Percentiles rank a stretch among this genome's conserved stretches.
Evolutionary conservation across 192 early-diverging fungal species (phyloP).

Genomic region (Backusella luteola): DNA sequence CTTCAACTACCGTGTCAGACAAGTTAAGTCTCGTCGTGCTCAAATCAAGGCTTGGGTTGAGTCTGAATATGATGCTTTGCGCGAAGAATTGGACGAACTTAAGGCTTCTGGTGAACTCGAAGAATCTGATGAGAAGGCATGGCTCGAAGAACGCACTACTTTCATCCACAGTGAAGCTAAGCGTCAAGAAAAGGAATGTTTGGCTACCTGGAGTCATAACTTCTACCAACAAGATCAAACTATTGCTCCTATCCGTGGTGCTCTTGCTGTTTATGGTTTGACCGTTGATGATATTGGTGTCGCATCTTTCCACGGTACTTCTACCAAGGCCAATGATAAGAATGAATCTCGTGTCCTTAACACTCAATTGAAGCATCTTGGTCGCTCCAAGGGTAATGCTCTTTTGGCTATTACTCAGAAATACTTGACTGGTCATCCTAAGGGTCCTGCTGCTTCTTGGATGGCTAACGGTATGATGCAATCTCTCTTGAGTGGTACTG

Average conservation of each 20-base stretch:
- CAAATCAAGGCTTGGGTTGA: constrained; percentile 82
- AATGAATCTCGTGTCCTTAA: constrained; percentile 90
- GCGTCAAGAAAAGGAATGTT: constrained; percentile 75
- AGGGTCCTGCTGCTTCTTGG: constrained; percentile 96
- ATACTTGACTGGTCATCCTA: constrained; percentile 94
- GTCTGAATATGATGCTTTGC: constrained; percentile 66
- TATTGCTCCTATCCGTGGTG: constrained; percentile 84
- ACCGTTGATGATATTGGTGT: constrained; percentile 91
- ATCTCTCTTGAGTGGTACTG: constrained; percentile 75
- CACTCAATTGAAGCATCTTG: constrained; percentile 82
- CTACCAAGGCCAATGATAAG: constrained; percentile 92
- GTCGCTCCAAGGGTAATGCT: constrained; percentile 79
- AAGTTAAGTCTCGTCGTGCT: constrained; percentile 68
- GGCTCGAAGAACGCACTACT: constrained; percentile 44
- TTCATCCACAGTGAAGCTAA: constrained; percentile 57
- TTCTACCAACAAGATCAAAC: constrained; percentile 73
- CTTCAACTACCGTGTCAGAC: constrained; percentile 80
- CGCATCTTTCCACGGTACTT: constrained; percentile 95
- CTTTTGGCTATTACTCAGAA: constrained; percentile 88
- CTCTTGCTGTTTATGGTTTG: constrained; percentile 84
- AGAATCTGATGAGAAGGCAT: constrained; percentile 41
- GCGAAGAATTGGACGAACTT: constrained; percentile 64
- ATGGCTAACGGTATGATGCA: constrained; percentile 95
- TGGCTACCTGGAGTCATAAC: constrained; percentile 74
- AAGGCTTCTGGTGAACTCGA: constrained; percentile 42